A percentile compares a stretch with the other conserved stretches of the same genome.
Evolutionary conservation across 306 rosid genomes (phyloP).

Genomic region (Quercus rubra): DNA sequence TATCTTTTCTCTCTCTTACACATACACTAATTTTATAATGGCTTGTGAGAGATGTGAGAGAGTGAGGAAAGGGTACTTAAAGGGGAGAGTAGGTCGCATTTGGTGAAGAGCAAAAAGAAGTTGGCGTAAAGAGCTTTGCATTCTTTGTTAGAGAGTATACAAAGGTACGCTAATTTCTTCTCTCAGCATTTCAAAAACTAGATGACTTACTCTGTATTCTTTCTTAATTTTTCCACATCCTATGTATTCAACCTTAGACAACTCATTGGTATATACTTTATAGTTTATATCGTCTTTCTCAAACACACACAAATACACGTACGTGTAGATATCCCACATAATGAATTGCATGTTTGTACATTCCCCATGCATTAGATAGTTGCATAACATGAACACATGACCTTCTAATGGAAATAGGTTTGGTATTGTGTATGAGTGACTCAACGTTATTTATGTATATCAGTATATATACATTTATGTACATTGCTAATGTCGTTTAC

Average conservation of each 20-base stretch:
- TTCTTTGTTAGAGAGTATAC: not conserved
- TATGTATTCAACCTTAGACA: not conserved
- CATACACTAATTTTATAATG: not conserved
- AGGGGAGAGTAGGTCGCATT: conserved; percentile 6
- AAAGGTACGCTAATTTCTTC: conserved; percentile 18
- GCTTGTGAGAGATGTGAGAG: not conserved
- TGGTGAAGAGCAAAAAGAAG: not conserved
- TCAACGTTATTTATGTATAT: too few relatives aligned
- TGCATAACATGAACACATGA: too few relatives aligned
- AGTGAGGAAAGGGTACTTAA: conserved; percentile 8
- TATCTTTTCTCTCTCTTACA: not conserved
- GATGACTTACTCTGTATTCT: not conserved
- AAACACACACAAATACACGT: too few relatives aligned
- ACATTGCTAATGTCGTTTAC: too few relatives aligned
- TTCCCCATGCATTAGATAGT: too few relatives aligned
- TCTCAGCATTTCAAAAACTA: not conserved
- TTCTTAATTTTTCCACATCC: not conserved
- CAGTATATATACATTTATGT: too few relatives aligned
- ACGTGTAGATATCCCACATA: too few relatives aligned
- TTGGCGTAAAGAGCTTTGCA: conserved; percentile 18
- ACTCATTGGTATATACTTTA: too few relatives aligned
- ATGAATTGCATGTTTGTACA: too few relatives aligned
- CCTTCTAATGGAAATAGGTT: too few relatives aligned
- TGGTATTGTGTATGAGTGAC: too few relatives aligned
- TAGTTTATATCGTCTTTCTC: too few relatives aligned